Conservation (phyloP, 2,329 filamentous ascomycete genomes). For the Herpotrichia juniperi region DNA sequence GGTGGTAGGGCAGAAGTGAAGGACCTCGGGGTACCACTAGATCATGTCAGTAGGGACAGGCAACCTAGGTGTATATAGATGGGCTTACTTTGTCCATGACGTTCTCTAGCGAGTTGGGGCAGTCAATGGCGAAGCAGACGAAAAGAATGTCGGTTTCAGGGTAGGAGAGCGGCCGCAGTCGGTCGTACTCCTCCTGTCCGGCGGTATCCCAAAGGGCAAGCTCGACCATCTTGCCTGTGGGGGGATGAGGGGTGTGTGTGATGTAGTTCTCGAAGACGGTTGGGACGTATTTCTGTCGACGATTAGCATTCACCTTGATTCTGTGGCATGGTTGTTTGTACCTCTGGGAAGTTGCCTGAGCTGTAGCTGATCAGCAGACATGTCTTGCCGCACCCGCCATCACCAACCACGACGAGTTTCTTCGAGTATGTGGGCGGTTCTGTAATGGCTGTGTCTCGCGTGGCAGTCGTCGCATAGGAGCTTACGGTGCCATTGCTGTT, state of each 20-base stretch:
- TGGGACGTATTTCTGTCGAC: conserved; percentile 91
- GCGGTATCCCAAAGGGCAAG: conserved; percentile 98
- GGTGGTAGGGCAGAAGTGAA: conserved; percentile 98
- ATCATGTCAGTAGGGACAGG: conserved; percentile 30
- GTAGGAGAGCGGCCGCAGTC: conserved; percentile 92
- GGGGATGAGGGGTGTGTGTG: conserved; percentile 88
- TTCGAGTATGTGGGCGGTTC: conserved; percentile 94
- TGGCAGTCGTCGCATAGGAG: conserved; percentile 79
- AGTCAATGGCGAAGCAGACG: conserved; percentile 99
- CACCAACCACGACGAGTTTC: conserved; percentile 98
- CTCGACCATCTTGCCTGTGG: conserved; percentile 92
- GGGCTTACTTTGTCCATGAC: conserved; percentile 91
- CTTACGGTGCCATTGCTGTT: conserved; percentile 90
- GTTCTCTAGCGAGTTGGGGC: conserved; percentile 96
- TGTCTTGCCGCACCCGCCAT: conserved; percentile 98
- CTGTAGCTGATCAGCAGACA: conserved; percentile 98
- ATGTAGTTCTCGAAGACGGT: conserved; percentile 99
- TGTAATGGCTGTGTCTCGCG: conserved; percentile 83
- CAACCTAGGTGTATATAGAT: not conserved
- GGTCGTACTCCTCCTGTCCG: conserved; percentile 98
- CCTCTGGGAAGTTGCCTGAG: conserved; percentile 98
- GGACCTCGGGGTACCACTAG: conserved; percentile 98
- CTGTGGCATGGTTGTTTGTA: conserved; percentile 49
- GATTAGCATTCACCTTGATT: not conserved
- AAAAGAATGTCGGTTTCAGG: conserved; percentile 98